These are phyloP conservation scores for Fraxinus pennsylvanica DNA, from an alignment of 257 asterid species.

Conservation along the genomic window DNA sequence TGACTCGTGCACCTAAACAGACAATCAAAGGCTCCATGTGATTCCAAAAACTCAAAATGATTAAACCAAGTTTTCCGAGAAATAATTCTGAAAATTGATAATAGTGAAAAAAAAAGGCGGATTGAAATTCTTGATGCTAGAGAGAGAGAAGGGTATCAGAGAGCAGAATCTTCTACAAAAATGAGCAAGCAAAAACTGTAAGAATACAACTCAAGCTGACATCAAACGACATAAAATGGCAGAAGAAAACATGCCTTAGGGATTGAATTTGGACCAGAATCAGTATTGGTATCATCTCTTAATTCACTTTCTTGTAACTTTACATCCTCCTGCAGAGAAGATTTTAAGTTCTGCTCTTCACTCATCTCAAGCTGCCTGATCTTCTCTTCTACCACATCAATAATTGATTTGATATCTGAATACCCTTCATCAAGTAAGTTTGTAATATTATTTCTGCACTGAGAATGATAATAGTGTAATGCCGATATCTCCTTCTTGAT, in stretches of 20 bases:
- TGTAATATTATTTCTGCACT: conserved; percentile 46
- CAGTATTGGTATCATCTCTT: conserved; percentile 68
- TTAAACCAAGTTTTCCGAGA: background rate
- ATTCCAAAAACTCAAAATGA: background rate
- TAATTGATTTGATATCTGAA: conserved; percentile 62
- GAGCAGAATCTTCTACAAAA: background rate
- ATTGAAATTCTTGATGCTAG: background rate
- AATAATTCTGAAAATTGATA: conserved; percentile 7
- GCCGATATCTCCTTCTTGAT: conserved; percentile 56
- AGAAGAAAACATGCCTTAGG: conserved; percentile 48
- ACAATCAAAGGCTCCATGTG: background rate
- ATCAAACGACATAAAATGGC: conserved; percentile 3
- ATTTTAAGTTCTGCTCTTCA: conserved; percentile 36
- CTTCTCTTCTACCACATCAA: conserved; percentile 56
- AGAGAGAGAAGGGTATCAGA: background rate
- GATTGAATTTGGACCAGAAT: conserved; percentile 38
- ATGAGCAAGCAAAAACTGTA: background rate
- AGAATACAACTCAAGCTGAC: background rate
- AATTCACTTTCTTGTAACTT: conserved; percentile 57
- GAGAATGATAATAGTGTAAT: conserved; percentile 52
- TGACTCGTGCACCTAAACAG: conserved; percentile 6
- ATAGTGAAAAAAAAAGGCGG: background rate
- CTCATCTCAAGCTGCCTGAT: conserved; percentile 51
- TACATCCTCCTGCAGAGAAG: conserved; percentile 39
- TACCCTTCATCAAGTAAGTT: conserved; percentile 71